Evolutionary conservation across 1,284 basidiomycete genomes (phyloP), one percentile per base, ranked within the genome.

Genomic region (Schizophyllum commune): DNA sequence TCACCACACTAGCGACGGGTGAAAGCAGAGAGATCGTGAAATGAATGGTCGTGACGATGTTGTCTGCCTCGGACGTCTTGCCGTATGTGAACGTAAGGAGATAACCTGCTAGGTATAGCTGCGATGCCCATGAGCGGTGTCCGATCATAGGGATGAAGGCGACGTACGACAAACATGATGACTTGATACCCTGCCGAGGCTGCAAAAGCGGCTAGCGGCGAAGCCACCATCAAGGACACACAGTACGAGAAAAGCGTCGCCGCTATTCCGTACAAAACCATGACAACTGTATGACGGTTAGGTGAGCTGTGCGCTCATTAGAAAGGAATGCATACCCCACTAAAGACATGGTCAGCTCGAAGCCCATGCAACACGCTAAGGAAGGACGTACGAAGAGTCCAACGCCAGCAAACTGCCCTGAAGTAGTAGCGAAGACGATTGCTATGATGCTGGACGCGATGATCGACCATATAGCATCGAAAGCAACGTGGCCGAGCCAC

Each of bases 401-500:
- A n/a, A 89, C 76, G 0, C 84, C 89, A 63, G 84, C 77, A 70
- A 94, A 92, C 65, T 91, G 85, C 62, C 81, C 75, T 0, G 83
- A 79, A 3, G 71, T 77, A 3, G 73, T 72, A 2, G 83, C 83
- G 65, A 87, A 89, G 9, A 91, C 70, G 55, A 90, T 78, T 17
- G 81, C 76, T 55, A 91, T 80, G 55, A 89, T 72, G 0, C 85
- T 85, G 0, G 88, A 78, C 17, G 82, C 71, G 34, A 88, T 70
- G 17, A 86, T 61, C 1, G 83, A 79, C 65, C 83, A 81, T 4
- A 89, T 80, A 0, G 84, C 76, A 68, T 93, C 91, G 71, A 89
- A 91, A 65, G 88, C 74, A 5, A 92, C 77, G 71, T 93, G 91
- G 0, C 91, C 91, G 1, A 92, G 75, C 90, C 91, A 92, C 22